These are phyloP conservation scores for Penicillium fimorum DNA, from an alignment of 495 filamentous ascomycete species.

Conservation along the genomic window DNA sequence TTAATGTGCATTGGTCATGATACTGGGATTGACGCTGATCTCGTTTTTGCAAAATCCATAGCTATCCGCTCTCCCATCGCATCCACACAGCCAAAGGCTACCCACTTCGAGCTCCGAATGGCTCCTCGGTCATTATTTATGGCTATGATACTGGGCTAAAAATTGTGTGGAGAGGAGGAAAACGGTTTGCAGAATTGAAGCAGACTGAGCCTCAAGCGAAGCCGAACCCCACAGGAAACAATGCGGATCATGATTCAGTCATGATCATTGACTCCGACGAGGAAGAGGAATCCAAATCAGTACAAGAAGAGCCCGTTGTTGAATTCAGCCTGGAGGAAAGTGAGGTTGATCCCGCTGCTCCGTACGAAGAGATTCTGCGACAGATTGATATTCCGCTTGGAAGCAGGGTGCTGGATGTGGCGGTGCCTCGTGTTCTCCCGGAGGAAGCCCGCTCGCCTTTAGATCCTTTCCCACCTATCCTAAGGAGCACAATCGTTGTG, in stretches of 20 bases:
- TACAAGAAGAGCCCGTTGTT: slow-evolving; percentile 39
- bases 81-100: slow-evolving; percentile 72
- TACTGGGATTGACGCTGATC: slow-evolving; percentile 13
- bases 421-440: slow-evolving; percentile 55
- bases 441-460: slow-evolving; percentile 43
- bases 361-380: slow-evolving; percentile 58
- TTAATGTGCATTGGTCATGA: neutral
- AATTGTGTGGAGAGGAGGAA: slow-evolving; percentile 79
- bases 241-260: slow-evolving; percentile 53
- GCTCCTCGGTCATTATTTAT: slow-evolving; percentile 79
- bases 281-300: slow-evolving; percentile 49
- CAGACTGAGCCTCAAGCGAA: slow-evolving; percentile 18
- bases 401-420: slow-evolving; percentile 58
- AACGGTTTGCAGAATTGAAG: slow-evolving; percentile 53
- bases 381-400: slow-evolving; percentile 67
- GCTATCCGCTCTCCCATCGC: slow-evolving; percentile 74
- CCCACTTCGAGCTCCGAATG: slow-evolving; percentile 74
- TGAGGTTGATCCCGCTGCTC: slow-evolving; percentile 55
- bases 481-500: slow-evolving; percentile 66
- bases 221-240: slow-evolving; percentile 35
- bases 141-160: slow-evolving; percentile 77
- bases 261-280: slow-evolving; percentile 84
- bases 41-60: slow-evolving; percentile 32
- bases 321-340: slow-evolving; percentile 59
- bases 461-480: slow-evolving; percentile 57